Conservation (phyloP, 2,329 filamentous ascomycete species). For the Ceratocystis albifundus region DNA sequence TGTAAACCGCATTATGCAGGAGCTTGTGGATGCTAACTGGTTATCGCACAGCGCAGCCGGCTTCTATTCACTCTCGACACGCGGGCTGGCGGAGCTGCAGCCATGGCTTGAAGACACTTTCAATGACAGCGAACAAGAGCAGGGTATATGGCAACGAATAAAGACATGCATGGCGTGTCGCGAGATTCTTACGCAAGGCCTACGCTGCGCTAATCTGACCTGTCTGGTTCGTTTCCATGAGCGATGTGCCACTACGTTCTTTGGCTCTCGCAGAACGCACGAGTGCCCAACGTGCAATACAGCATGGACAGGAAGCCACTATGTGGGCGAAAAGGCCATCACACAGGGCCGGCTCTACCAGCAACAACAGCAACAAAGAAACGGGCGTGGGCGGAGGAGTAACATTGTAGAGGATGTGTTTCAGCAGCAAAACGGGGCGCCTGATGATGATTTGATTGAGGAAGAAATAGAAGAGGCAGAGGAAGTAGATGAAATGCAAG, state of each 20-base stretch:
- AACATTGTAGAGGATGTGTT: slow-evolving; percentile 30
- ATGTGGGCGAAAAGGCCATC: slow-evolving; percentile 46
- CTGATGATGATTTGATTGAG: slow-evolving; percentile 27
- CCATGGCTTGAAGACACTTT: slow-evolving; percentile 80
- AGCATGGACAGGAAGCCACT: slow-evolving; percentile 40
- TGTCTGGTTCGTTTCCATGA: slow-evolving; percentile 66
- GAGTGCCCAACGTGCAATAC: slow-evolving; percentile 52
- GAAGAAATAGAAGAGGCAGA: slow-evolving; percentile 26
- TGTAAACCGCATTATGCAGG: slow-evolving; percentile 59
- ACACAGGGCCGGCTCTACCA: slow-evolving; percentile 43
- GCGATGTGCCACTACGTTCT: slow-evolving; percentile 62
- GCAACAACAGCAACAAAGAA: slow-evolving; percentile 28
- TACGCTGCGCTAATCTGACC: slow-evolving; percentile 57
- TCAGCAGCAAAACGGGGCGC: slow-evolving; percentile 27
- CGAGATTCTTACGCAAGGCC: slow-evolving; percentile 75
- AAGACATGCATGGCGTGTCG: slow-evolving; percentile 81
- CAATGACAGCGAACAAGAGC: slow-evolving; percentile 58
- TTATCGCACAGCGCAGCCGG: slow-evolving; percentile 60
- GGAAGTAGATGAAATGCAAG: slow-evolving; percentile 11
- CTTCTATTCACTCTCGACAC: slow-evolving; percentile 65
- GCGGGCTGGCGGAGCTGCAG: slow-evolving; percentile 73
- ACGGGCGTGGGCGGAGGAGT: slow-evolving; percentile 31
- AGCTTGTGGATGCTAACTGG: slow-evolving; percentile 71
- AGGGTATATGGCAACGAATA: slow-evolving; percentile 57
- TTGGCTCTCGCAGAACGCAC: slow-evolving; percentile 50